phyloP scores from a whole-genome alignment of 106 monocot species.

The Triglochin maritima region DNA sequence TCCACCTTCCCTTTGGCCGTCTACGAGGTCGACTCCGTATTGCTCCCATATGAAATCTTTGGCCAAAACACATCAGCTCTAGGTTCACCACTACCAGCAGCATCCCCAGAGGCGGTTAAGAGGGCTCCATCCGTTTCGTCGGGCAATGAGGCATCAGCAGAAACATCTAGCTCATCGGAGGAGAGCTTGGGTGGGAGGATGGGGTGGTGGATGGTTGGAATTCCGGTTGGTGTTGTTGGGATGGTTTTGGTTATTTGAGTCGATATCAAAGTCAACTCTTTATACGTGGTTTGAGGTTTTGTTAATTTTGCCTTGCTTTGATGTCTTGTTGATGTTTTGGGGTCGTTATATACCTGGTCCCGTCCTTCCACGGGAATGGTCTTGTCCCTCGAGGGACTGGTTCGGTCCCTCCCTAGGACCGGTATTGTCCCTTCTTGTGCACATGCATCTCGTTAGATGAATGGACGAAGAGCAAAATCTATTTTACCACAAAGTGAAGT shows the following conservation, averaged over 20 bases:
- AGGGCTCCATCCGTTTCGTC: neutral
- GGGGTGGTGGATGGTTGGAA: neutral
- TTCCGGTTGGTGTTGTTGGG: neutral
- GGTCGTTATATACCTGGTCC: too few species aligned
- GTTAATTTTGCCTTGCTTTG: too few species aligned
- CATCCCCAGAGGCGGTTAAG: neutral
- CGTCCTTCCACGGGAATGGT: too few species aligned
- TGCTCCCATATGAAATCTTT: constrained; percentile 46
- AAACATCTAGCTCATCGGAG: neutral
- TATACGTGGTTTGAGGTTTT: neutral
- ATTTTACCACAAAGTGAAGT: too few species aligned
- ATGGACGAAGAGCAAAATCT: too few species aligned
- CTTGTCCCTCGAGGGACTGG: too few species aligned
- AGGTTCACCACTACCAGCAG: neutral
- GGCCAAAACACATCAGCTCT: constrained; percentile 21
- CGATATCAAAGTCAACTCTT: neutral
- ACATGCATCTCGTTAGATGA: too few species aligned
- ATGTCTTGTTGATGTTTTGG: too few species aligned
- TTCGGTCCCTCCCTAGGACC: too few species aligned
- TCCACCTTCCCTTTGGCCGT: constrained; percentile 52
- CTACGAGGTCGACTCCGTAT: constrained; percentile 61
- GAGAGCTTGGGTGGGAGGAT: neutral
- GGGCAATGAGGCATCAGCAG: neutral
- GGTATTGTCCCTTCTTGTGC: too few species aligned
- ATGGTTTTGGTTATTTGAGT: neutral